phyloP scores from a whole-genome alignment of 2,329 filamentous ascomycete genomes.

The Metarhizium album region DNA sequence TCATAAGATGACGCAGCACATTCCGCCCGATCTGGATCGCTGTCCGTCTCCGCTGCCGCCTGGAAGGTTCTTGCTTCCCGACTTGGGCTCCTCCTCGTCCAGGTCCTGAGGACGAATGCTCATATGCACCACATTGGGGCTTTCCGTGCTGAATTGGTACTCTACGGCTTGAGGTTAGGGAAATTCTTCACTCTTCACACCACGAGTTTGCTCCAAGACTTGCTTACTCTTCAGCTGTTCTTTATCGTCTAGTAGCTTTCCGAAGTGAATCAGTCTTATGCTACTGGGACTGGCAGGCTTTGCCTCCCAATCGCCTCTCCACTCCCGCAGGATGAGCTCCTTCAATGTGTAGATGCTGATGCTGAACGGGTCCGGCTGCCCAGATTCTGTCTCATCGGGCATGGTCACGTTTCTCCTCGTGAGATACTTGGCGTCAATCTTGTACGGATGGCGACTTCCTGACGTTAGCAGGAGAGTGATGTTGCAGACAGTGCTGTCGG shows the following conservation, averaged over 20 bases:
- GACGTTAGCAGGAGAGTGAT: slow-evolving; percentile 78
- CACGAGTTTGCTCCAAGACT: neutral
- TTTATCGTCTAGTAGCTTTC: slow-evolving; percentile 84
- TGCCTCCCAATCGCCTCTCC: slow-evolving; percentile 84
- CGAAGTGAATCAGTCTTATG: slow-evolving; percentile 86
- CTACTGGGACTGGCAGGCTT: slow-evolving; percentile 78
- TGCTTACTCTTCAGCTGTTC: slow-evolving; percentile 67
- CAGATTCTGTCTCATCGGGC: slow-evolving; percentile 49
- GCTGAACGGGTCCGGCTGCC: slow-evolving; percentile 65
- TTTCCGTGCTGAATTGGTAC: slow-evolving; percentile 64
- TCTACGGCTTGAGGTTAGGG: slow-evolving; percentile 37
- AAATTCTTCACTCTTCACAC: neutral
- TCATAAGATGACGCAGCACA: slow-evolving; percentile 43
- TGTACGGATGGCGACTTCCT: slow-evolving; percentile 79
- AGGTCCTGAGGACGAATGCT: slow-evolving; percentile 80
- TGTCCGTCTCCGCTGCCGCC: slow-evolving; percentile 30
- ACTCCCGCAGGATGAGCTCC: slow-evolving; percentile 86
- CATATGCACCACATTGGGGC: slow-evolving; percentile 88
- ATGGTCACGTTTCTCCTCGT: slow-evolving; percentile 68
- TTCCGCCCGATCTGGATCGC: slow-evolving; percentile 28
- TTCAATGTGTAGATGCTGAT: slow-evolving; percentile 92
- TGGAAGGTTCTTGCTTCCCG: slow-evolving; percentile 41
- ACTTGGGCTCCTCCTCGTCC: slow-evolving; percentile 68
- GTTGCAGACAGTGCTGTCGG: slow-evolving; percentile 40
- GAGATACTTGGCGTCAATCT: slow-evolving; percentile 79